Conservation (phyloP, 2,329 filamentous ascomycete genomes). For the Hortaea sp. region DNA sequence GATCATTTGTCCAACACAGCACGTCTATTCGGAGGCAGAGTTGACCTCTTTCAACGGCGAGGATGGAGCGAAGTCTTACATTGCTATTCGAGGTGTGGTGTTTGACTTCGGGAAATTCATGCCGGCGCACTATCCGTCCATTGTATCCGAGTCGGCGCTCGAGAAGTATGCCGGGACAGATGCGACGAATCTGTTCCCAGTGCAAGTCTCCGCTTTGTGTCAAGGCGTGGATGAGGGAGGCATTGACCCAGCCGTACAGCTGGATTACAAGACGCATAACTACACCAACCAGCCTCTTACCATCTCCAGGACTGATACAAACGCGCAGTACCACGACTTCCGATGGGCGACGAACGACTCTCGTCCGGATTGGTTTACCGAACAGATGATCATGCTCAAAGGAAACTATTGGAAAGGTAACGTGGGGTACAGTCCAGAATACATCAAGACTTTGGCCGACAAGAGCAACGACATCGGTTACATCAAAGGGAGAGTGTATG, state of each 20-base stretch:
- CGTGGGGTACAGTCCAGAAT: conserved; percentile 71
- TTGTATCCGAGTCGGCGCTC: conserved; percentile 51
- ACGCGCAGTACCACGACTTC: conserved; percentile 86
- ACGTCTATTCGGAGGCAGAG: conserved; percentile 75
- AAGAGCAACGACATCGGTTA: conserved; percentile 56
- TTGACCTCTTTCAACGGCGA: conserved; percentile 66
- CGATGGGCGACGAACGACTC: conserved; percentile 71
- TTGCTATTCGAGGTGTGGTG: conserved; percentile 79
- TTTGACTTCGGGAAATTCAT: conserved; percentile 70
- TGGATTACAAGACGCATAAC: conserved; percentile 76
- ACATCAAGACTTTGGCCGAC: conserved; percentile 56
- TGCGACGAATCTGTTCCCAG: conserved; percentile 78
- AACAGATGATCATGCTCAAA: conserved; percentile 73
- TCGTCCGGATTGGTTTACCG: conserved; percentile 82
- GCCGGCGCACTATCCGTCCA: conserved; percentile 64
- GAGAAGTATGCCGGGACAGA: conserved; percentile 79
- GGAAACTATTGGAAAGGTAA: conserved; percentile 75
- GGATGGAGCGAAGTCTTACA: conserved; percentile 52
- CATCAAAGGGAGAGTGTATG: conserved; percentile 72
- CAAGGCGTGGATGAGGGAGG: conserved; percentile 61
- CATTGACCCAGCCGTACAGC: conserved; percentile 61
- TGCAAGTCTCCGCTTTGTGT: conserved; percentile 89
- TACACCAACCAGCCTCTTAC: conserved; percentile 56
- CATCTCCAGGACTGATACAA: conserved; percentile 54
- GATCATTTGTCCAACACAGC: conserved; percentile 81